These are phyloP conservation scores for Stevia rebaudiana DNA, from an alignment of 140 eudicot species.

Conservation along the genomic window DNA sequence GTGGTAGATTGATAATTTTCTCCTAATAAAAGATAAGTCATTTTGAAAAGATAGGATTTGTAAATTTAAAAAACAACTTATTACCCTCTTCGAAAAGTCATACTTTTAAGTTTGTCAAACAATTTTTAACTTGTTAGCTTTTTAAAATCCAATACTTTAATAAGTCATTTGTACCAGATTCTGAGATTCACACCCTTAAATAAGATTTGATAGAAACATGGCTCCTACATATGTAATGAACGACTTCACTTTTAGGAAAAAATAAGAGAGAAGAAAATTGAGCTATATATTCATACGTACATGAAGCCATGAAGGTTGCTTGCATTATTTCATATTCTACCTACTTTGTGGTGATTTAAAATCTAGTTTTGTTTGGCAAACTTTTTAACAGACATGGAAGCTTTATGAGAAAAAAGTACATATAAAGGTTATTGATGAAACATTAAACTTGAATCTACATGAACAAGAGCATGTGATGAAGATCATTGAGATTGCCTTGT, in stretches of 20 bases:
- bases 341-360: background rate
- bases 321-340: background rate
- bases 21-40: too few species aligned
- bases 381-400: conserved; percentile 46
- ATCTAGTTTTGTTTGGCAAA: background rate
- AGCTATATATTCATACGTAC: background rate
- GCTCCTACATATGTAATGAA: background rate
- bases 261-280: background rate
- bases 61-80: too few species aligned
- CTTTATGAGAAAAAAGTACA: conserved; percentile 37
- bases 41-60: too few species aligned
- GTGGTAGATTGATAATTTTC: too few species aligned
- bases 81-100: too few species aligned
- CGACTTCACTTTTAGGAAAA: background rate
- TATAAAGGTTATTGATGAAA: conserved; percentile 38
- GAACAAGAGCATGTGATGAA: conserved; percentile 29
- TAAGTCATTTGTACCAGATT: too few species aligned
- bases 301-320: conserved; percentile 1
- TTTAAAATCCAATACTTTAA: too few species aligned
- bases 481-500: conserved; percentile 37
- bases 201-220: too few species aligned
- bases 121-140: too few species aligned
- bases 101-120: too few species aligned
- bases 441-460: conserved; percentile 20
- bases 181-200: too few species aligned